These are phyloP conservation scores for Naganishia sp. DNA, from an alignment of 1,284 basidiomycete genomes.

Conservation along the genomic window DNA sequence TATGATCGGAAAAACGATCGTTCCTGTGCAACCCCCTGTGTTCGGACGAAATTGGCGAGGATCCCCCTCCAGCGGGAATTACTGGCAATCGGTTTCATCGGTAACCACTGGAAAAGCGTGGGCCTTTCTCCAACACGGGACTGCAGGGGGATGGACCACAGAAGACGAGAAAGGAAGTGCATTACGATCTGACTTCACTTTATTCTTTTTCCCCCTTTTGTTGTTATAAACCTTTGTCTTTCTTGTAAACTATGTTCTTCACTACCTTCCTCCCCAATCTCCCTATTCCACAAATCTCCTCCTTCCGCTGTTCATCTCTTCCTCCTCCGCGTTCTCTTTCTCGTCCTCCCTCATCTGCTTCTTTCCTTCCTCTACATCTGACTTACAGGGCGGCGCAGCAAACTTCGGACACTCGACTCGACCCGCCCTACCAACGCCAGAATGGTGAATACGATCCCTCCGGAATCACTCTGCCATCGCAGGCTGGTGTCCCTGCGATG, in stretches of 20 bases:
- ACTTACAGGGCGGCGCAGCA: conserved; percentile 22
- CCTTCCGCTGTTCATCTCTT: no score
- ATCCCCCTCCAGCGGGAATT: background rate
- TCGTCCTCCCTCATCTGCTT: conserved; percentile 6
- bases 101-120: background rate
- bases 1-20: conserved; percentile 1
- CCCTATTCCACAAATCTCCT: no score
- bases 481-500: conserved; percentile 46
- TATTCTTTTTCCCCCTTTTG: conserved; percentile 10
- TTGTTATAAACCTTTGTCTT: background rate
- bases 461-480: conserved; percentile 42
- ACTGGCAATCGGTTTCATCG: conserved; percentile 1
- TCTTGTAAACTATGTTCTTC: background rate
- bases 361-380: conserved; percentile 5
- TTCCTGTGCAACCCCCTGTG: conserved; percentile 11
- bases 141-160: background rate
- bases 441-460: conserved; percentile 43
- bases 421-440: conserved; percentile 20
- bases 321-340: conserved; percentile 2
- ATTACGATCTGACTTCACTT: conserved; percentile 15
- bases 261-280: background rate
- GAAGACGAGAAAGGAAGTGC: conserved; percentile 14
- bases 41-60: conserved; percentile 28
- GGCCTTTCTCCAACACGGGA: background rate
- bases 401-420: conserved; percentile 27